A percentile compares a stretch with the other conserved stretches of the same genome.
Conservation (phyloP, 495 filamentous ascomycete genomes). For the Glarea lozoyensis region DNA sequence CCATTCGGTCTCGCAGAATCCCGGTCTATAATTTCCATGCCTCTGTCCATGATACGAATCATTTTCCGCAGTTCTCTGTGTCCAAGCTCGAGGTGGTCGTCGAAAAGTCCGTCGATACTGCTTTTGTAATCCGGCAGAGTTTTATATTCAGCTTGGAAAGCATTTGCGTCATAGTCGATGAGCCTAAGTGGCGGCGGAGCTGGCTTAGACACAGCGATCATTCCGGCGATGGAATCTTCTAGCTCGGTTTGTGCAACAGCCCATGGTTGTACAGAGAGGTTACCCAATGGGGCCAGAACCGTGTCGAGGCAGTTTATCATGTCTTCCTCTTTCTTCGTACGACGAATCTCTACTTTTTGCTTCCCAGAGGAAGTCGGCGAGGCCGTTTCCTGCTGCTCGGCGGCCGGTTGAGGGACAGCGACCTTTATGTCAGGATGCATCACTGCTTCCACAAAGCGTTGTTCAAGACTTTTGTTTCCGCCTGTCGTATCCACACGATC, state of each 20-base stretch:
- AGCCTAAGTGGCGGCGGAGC: not conserved
- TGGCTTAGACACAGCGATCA: not conserved
- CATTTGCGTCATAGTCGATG: conserved; percentile 15
- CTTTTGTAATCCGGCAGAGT: conserved; percentile 19
- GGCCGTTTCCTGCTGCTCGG: not conserved
- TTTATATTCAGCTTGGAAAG: conserved; percentile 14
- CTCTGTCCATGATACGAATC: conserved; percentile 19
- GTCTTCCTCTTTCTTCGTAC: no score
- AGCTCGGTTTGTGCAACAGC: not conserved
- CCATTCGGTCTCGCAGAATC: no score
- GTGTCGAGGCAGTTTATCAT: no score
- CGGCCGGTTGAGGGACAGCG: no score
- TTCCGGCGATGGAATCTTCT: not conserved
- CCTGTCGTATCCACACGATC: conserved; percentile 17
- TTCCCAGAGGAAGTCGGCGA: no score
- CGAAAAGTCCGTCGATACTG: conserved; percentile 20
- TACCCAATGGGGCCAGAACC: no score
- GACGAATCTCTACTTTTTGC: no score
- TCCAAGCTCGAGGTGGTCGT: conserved; percentile 19
- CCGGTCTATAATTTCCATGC: conserved; percentile 9
- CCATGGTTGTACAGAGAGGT: no score
- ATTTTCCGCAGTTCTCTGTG: conserved; percentile 16
- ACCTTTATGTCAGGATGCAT: not conserved
- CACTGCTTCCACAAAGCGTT: conserved; percentile 21
- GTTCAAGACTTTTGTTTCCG: conserved; percentile 13